Evolutionary conservation across 768 basidiomycete species (phyloP), one percentile per base, ranked within the genome.

Genomic region (Pisolithus microcarpus): DNA sequence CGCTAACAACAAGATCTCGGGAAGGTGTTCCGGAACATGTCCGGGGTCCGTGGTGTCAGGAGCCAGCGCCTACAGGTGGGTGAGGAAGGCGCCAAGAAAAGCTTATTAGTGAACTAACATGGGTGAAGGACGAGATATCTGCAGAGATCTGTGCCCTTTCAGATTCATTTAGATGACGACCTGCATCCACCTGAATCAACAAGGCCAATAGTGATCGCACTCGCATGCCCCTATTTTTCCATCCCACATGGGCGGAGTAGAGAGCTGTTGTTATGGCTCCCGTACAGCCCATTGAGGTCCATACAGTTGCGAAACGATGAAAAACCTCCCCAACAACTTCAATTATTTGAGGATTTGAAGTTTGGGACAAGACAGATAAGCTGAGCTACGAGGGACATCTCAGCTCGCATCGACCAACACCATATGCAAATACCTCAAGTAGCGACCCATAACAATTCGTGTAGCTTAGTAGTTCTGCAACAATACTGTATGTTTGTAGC

Each of bases 271-370:
- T 73, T 48, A 91, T 81, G 0, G 60, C 66, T 18, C 70, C 69
- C 53, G 78, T 76, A 10, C 69, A 75, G 58, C 86, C 75, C 82
- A 91, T 87, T 53, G 84, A 87, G 11, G 79, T 77, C 88, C 87
- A 91, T 44, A 90, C 81, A 19, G 79, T 76, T 10, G 78, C 75
- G 58, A 84, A 84, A 7, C 84, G 80, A 52, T 80, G 77, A n/a
- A 91, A 72, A 5, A 81, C 81, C 55, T 85, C 81, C n/a, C 89
- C 75, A 1, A 87, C 76, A 0, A 79, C 77, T 4, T 73, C 72
- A 24, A 89, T 71, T 7, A 81, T 67, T 19, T 84, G 78, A 0
- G 70, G 64, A 31, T 77, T 73, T 5, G 70, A 70, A 2, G 78
- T 73, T 55, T 78, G 73, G 45, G 77, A 75, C 48, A 91, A 66